Percentiles rank a stretch among this genome's conserved stretches.
These are phyloP conservation scores for Termitomyces sp. DNA, from an alignment of 768 basidiomycete species.

Conservation along the genomic window DNA sequence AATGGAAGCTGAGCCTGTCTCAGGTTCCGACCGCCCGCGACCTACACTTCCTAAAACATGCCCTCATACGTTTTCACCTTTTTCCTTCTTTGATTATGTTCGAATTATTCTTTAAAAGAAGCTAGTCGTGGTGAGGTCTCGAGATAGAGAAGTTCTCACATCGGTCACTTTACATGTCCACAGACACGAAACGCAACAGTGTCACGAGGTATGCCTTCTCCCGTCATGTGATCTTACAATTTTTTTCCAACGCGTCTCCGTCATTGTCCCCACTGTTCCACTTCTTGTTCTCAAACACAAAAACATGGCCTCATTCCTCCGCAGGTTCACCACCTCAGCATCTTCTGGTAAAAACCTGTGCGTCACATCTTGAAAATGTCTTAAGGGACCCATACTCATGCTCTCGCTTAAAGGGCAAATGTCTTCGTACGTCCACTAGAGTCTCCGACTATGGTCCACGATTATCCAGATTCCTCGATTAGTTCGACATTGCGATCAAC, in stretches of 20 bases:
- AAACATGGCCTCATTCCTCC: slow-evolving; percentile 48
- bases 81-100: neutral
- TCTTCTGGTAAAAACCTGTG: slow-evolving; percentile 34
- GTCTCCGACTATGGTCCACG: neutral
- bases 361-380: slow-evolving; percentile 18
- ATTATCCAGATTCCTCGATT: neutral
- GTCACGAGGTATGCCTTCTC: slow-evolving; percentile 7
- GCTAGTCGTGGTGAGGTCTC: no score
- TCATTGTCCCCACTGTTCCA: neutral
- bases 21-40: neutral
- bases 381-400: slow-evolving; percentile 4
- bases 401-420: slow-evolving; percentile 24
- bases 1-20: neutral
- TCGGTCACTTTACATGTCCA: neutral
- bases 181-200: neutral
- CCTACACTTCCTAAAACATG: neutral
- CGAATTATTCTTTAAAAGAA: neutral
- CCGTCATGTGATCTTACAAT: slow-evolving; percentile 13
- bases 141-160: neutral
- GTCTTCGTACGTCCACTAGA: slow-evolving; percentile 28
- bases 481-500: slow-evolving; percentile 69
- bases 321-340: slow-evolving; percentile 47
- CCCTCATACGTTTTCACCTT: neutral
- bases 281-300: slow-evolving; percentile 2
- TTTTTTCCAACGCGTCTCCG: slow-evolving; percentile 3